phyloP scores from a whole-genome alignment of 2,329 filamentous ascomycete species.

The Calycina herbarum region DNA sequence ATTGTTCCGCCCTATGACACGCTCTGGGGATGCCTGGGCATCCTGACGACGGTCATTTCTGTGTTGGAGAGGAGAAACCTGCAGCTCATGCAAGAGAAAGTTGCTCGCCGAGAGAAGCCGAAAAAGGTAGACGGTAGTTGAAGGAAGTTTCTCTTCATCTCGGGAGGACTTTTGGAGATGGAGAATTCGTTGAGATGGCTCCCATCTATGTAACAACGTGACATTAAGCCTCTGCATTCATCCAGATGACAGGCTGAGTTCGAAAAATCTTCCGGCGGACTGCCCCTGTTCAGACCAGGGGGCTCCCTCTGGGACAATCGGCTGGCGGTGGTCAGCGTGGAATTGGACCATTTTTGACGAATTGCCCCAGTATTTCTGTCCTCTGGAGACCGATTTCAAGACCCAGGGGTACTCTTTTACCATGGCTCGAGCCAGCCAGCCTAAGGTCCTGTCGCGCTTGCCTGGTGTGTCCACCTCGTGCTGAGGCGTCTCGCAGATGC shows the following conservation, averaged over 20 bases:
- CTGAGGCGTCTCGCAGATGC: background rate
- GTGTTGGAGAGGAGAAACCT: conserved; percentile 2
- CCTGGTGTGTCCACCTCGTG: background rate
- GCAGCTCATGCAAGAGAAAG: conserved; percentile 1
- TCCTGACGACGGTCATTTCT: background rate
- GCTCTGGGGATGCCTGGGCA: background rate
- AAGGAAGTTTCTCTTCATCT: background rate
- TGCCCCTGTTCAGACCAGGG: background rate
- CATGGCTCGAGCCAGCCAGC: conserved; percentile 1
- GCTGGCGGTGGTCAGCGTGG: background rate
- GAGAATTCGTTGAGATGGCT: background rate
- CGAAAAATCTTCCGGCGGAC: conserved; percentile 11
- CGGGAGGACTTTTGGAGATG: background rate
- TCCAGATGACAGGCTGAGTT: conserved; percentile 4
- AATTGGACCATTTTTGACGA: background rate
- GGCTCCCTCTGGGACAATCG: background rate
- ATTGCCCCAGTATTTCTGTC: background rate
- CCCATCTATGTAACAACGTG: background rate
- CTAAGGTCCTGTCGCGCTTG: background rate
- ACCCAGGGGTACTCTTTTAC: too few species aligned
- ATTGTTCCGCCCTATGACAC: conserved; percentile 5
- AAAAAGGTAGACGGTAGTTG: background rate
- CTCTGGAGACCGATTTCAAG: background rate
- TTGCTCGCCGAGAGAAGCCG: background rate
- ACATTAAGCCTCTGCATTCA: conserved; percentile 5